These are phyloP conservation scores for Aureobasidium sp. DNA, from an alignment of 2,329 filamentous ascomycete genomes.

Conservation along the genomic window DNA sequence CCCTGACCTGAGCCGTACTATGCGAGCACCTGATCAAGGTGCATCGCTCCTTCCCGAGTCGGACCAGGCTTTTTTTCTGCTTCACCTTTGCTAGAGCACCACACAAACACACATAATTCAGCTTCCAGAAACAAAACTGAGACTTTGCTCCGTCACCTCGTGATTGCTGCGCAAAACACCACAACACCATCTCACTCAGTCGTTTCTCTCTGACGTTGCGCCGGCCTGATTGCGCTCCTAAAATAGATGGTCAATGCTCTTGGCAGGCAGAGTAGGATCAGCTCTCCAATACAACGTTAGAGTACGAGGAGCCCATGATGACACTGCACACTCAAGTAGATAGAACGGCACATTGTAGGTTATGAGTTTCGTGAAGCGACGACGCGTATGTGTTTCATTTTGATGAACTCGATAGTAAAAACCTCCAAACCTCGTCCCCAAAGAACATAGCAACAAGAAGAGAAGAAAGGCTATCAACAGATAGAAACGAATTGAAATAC, in stretches of 20 bases:
- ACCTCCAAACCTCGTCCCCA: neutral
- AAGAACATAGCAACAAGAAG: slow-evolving; percentile 10
- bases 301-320: neutral
- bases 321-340: neutral
- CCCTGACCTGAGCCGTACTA: neutral
- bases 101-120: neutral
- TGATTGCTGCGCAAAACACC: neutral
- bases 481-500: slow-evolving; percentile 9
- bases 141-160: neutral
- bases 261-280: neutral
- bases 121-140: neutral
- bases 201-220: neutral
- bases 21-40: slow-evolving; percentile 2
- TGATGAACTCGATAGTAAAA: neutral
- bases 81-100: neutral
- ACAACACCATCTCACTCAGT: neutral
- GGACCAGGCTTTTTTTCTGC: neutral
- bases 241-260: neutral
- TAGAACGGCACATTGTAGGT: neutral
- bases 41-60: neutral
- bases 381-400: neutral
- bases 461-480: slow-evolving; percentile 11
- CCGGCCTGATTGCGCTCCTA: slow-evolving; percentile 1
- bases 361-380: neutral
- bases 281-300: neutral